Percentiles rank a stretch among this genome's conserved stretches.
Conservation (phyloP, 768 basidiomycete species). For the Boletus subcaerulescens region DNA sequence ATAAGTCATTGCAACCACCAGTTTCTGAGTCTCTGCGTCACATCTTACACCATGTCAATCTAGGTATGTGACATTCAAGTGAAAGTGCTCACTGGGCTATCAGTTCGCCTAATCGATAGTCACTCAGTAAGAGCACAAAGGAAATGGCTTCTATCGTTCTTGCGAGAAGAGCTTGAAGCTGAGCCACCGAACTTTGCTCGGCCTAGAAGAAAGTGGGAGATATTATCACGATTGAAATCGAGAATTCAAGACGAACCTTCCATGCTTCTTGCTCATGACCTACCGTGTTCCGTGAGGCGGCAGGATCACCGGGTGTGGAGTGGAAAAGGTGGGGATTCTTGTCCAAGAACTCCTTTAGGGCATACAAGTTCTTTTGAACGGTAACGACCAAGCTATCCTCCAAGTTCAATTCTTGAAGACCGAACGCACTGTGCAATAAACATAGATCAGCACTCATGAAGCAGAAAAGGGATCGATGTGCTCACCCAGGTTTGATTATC, state of each 20-base stretch:
- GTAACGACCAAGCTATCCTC: conserved; percentile 59
- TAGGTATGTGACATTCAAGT: neutral
- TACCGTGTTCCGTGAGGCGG: conserved; percentile 50
- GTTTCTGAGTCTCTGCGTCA: conserved; percentile 65
- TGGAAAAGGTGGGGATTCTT: conserved; percentile 86
- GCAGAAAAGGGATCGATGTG: neutral
- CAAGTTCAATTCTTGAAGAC: conserved; percentile 57
- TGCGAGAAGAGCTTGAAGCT: conserved; percentile 68
- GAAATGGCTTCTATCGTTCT: conserved; percentile 93
- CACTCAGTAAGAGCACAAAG: conserved; percentile 87
- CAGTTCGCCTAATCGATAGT: conserved; percentile 85
- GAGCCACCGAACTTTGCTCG: conserved; percentile 79
- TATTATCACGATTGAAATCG: neutral
- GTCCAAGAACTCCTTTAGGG: conserved; percentile 71
- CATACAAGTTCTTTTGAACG: conserved; percentile 78
- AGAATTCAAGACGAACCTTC: conserved; percentile 52
- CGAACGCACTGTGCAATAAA: conserved; percentile 35
- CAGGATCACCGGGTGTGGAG: conserved; percentile 69
- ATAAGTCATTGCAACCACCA: conserved; percentile 71
- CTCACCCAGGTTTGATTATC: conserved; percentile 64
- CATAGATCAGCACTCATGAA: neutral
- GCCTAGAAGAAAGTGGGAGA: conserved; percentile 44
- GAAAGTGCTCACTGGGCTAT: conserved; percentile 62
- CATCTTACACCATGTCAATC: conserved; percentile 47
- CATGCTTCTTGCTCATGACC: conserved; percentile 82